Evolutionary conservation across 1,284 basidiomycete species (phyloP), one percentile per base, ranked within the genome.

Genomic region (Melanopsichium pennsylvanicum): DNA sequence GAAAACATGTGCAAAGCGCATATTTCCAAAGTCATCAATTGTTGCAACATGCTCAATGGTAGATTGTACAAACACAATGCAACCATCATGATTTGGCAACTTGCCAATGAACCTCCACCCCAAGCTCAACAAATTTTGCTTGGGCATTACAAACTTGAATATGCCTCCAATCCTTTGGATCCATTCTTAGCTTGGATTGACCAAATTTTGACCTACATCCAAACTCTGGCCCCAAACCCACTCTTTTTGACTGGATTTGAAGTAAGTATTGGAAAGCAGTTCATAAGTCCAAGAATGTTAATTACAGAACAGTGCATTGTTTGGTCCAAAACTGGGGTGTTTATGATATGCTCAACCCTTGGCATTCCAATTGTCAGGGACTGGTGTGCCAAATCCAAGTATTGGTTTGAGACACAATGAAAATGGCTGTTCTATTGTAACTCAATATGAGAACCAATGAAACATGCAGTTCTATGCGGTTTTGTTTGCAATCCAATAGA

Each of bases 31-130:
- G 64, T 74, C 32, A 42, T 74, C 46, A 42, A 74, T 27, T 45
- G 72, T 10, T 41, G 54, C 10, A 74, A 74, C 40, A 69, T 70
- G 9, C 44, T 74, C 61, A 74, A 47, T 43, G 70, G 72, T 3
- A 36, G 60, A 4, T 16, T 60, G 6, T 70, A 74, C 70, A 64
- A 57, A 31, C 44, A 74, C 23, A 70, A 74, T 44, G 49, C 72
- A 1, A 69, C 72, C 19, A 74, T 72, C 48, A 66, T 74, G 70
- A 66, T 70, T 6, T 74, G 72, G 72, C 71, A 74, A 32, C 60
- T 70, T 11, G 47, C 56, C 33, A 74, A 74, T 41, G 72, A 74
- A 41, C 72, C 72, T 11, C 72, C 72, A 26, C 56, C 50, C 5
- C 26, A 42, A 16, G 43, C 35, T 32, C 40, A 37, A 29, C 15